A percentile compares a stretch with the other conserved stretches of the same genome.
Conservation (phyloP, 257 asterid species). For the Przewalskia tangutica region DNA sequence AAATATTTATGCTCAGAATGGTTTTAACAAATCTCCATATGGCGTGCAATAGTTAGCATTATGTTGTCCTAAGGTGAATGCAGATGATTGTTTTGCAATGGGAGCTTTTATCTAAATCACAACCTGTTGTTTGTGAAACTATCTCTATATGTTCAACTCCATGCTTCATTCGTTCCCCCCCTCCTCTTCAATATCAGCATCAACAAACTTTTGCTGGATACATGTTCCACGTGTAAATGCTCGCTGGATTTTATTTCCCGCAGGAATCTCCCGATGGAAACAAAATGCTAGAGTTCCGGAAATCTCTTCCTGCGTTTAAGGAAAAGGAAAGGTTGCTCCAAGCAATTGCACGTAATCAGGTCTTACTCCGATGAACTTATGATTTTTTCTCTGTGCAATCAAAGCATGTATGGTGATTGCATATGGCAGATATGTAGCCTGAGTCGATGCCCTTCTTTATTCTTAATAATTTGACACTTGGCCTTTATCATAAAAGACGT, state of each 20-base stretch:
- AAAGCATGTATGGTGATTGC: not conserved
- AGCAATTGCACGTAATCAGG: conserved; percentile 95
- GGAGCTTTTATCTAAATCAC: not conserved
- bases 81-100: too few relatives aligned
- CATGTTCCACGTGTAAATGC: not conserved
- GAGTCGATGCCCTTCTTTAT: not conserved
- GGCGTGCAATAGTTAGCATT: not conserved
- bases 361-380: conserved; percentile 12
- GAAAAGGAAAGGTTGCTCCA: conserved; percentile 94
- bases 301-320: conserved; percentile 81
- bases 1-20: not conserved
- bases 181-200: not conserved
- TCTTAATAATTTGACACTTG: not conserved
- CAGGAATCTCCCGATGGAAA: conserved; percentile 96
- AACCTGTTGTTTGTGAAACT: not conserved
- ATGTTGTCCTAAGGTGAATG: not conserved
- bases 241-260: not conserved
- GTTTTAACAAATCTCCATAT: not conserved
- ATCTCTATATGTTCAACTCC: not conserved
- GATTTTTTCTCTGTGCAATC: not conserved
- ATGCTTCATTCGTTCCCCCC: not conserved
- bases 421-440: not conserved
- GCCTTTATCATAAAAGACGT: not conserved
- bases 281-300: conserved; percentile 75
- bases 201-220: not conserved